A percentile compares a stretch with the other conserved stretches of the same genome.
phyloP scores from a whole-genome alignment of 2,329 filamentous ascomycete genomes.

The Phaeosphaeriaceae sp. region DNA sequence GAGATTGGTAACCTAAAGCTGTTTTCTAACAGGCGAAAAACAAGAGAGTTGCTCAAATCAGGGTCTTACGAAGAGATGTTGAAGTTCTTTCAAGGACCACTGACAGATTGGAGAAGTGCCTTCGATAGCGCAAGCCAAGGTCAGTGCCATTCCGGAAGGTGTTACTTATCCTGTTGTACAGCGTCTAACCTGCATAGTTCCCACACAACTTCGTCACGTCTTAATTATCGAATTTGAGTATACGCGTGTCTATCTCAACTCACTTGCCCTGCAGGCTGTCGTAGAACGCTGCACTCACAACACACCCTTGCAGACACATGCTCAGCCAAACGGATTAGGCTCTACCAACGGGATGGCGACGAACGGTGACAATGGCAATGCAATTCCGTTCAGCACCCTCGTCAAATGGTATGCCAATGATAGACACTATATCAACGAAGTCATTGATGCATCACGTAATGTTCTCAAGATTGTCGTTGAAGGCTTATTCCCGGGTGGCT shows the following conservation, averaged over 20 bases:
- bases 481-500: conserved; percentile 74
- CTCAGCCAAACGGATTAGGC: conserved; percentile 33
- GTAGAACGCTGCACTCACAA: conserved; percentile 90
- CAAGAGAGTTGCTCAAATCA: conserved; percentile 84
- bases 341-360: conserved; percentile 20
- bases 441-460: conserved; percentile 78
- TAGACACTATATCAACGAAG: conserved; percentile 68
- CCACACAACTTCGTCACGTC: conserved; percentile 71
- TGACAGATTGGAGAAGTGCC: conserved; percentile 79
- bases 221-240: conserved; percentile 96
- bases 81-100: conserved; percentile 78
- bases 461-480: conserved; percentile 80
- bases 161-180: not conserved
- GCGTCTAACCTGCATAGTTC: conserved; percentile 51
- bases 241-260: conserved; percentile 92
- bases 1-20: conserved; percentile 86
- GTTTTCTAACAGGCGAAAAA: conserved; percentile 86
- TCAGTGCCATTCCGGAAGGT: conserved; percentile 14
- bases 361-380: conserved; percentile 42
- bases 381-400: conserved; percentile 54
- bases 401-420: conserved; percentile 63
- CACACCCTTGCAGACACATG: conserved; percentile 53
- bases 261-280: conserved; percentile 89
- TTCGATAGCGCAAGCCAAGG: conserved; percentile 74
- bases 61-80: conserved; percentile 83